Conservation (phyloP, 2,329 filamentous ascomycete genomes). For the Nannizzia gypsea region DNA sequence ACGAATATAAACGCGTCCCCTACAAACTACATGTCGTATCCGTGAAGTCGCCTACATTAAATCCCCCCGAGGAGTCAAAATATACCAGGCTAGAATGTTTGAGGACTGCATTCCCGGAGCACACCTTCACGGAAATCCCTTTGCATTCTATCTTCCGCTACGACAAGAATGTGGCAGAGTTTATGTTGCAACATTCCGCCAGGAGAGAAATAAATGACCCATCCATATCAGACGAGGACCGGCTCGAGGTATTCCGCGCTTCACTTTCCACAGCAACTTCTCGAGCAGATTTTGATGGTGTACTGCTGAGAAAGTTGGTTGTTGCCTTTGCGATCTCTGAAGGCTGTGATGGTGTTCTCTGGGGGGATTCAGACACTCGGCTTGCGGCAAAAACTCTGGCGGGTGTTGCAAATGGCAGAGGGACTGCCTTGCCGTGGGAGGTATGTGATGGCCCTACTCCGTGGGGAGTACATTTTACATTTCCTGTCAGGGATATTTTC, state of each 20-base stretch:
- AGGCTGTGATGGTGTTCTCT: conserved; percentile 58
- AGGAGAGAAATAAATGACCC: conserved; percentile 20
- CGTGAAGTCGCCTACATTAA: conserved; percentile 31
- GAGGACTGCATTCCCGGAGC: conserved; percentile 51
- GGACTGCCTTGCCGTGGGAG: conserved; percentile 70
- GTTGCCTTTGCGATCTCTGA: conserved; percentile 50
- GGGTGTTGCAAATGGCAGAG: conserved; percentile 83
- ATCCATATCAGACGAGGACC: conserved; percentile 29
- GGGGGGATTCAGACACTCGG: conserved; percentile 76
- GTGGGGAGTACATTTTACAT: conserved; percentile 53
- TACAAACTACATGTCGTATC: conserved; percentile 49
- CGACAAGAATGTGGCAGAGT: conserved; percentile 24
- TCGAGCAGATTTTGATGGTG: conserved; percentile 57
- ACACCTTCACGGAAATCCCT: conserved; percentile 51
- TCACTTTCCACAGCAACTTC: conserved; percentile 63
- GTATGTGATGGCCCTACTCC: conserved; percentile 61
- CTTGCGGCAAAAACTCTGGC: conserved; percentile 76
- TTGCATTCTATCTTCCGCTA: conserved; percentile 51
- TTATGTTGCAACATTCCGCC: conserved; percentile 24
- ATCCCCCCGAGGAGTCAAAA: conserved; percentile 15
- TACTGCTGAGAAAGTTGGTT: conserved; percentile 61
- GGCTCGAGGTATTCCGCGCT: conserved; percentile 46
- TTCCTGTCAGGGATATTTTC: conserved; percentile 74
- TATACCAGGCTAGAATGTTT: conserved; percentile 35
- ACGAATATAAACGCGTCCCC: conserved; percentile 48